phyloP scores from a whole-genome alignment of 192 early-diverging fungal species.

The Linnemannia exigua region DNA sequence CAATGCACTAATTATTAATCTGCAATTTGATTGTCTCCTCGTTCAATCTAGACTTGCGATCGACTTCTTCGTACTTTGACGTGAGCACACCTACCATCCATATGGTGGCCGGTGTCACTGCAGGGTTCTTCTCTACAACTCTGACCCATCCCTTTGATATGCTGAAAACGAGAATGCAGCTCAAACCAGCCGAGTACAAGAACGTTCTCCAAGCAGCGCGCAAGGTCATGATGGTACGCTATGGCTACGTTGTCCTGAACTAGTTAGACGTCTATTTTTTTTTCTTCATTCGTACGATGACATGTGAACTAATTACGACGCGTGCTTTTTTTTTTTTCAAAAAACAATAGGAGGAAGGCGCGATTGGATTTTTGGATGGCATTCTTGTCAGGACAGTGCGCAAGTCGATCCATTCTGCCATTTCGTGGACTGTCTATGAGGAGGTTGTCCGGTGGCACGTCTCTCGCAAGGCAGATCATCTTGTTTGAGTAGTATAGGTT shows the following conservation, averaged over 20 bases:
- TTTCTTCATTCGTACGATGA: neutral
- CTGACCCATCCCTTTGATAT: slow-evolving; percentile 96
- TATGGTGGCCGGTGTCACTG: slow-evolving; percentile 73
- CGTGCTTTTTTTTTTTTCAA: slow-evolving; percentile 12
- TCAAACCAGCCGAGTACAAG: slow-evolving; percentile 81
- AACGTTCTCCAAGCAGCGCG: slow-evolving; percentile 62
- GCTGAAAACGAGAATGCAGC: slow-evolving; percentile 93
- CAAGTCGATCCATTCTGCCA: slow-evolving; percentile 88
- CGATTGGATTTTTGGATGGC: slow-evolving; percentile 87
- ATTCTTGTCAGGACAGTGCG: slow-evolving; percentile 84
- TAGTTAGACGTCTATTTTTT: neutral
- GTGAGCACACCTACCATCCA: slow-evolving; percentile 66
- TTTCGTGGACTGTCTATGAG: slow-evolving; percentile 96
- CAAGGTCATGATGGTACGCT: slow-evolving; percentile 64
- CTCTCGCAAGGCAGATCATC: slow-evolving; percentile 33
- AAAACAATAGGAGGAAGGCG: slow-evolving; percentile 75
- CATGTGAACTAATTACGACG: neutral
- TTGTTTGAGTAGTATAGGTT: slow-evolving; percentile 13
- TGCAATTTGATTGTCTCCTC: neutral
- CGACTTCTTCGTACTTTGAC: slow-evolving; percentile 38
- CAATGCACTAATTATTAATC: too few species aligned
- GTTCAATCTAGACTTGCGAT: slow-evolving; percentile 20
- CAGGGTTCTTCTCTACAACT: slow-evolving; percentile 81
- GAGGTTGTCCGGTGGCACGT: slow-evolving; percentile 67
- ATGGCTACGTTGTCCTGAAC: neutral